A percentile compares a stretch with the other conserved stretches of the same genome.
These are phyloP conservation scores for Didymella keratinophila DNA, from an alignment of 2,329 filamentous ascomycete species.

Conservation along the genomic window DNA sequence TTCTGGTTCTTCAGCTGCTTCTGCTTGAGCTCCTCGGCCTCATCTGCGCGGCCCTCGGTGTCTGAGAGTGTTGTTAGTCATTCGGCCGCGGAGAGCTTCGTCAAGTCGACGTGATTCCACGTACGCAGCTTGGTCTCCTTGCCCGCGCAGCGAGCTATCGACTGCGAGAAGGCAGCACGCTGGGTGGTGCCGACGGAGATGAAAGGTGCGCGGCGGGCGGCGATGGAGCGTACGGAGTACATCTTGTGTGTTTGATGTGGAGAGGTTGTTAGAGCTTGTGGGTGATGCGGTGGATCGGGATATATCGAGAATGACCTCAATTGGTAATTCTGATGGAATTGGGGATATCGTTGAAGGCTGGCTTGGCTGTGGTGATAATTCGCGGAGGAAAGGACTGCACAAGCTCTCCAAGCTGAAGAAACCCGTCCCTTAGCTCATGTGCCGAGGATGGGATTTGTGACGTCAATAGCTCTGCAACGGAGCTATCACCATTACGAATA, in stretches of 20 bases:
- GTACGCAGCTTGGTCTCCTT: slow-evolving; percentile 57
- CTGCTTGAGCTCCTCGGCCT: slow-evolving; percentile 55
- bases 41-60: slow-evolving; percentile 46
- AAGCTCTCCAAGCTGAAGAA: slow-evolving; percentile 18
- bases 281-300: not conserved
- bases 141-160: slow-evolving; percentile 49
- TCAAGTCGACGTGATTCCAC: slow-evolving; percentile 24
- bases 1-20: slow-evolving; percentile 55
- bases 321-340: slow-evolving; percentile 8
- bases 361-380: slow-evolving; percentile 4
- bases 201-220: slow-evolving; percentile 41
- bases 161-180: slow-evolving; percentile 50
- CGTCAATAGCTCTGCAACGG: slow-evolving; percentile 12
- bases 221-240: slow-evolving; percentile 44
- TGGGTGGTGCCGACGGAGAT: slow-evolving; percentile 38
- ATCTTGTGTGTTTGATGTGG: slow-evolving; percentile 26
- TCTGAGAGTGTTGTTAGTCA: slow-evolving; percentile 32
- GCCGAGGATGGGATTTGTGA: slow-evolving; percentile 16
- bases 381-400: slow-evolving; percentile 8
- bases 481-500: slow-evolving; percentile 22
- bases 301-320: not conserved
- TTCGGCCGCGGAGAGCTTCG: slow-evolving; percentile 1
- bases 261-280: not conserved
- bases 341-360: not conserved
- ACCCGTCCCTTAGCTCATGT: not conserved